A percentile compares a stretch with the other conserved stretches of the same genome.
Conservation (phyloP, 2,329 filamentous ascomycete genomes). For the Penicillium sp. region DNA sequence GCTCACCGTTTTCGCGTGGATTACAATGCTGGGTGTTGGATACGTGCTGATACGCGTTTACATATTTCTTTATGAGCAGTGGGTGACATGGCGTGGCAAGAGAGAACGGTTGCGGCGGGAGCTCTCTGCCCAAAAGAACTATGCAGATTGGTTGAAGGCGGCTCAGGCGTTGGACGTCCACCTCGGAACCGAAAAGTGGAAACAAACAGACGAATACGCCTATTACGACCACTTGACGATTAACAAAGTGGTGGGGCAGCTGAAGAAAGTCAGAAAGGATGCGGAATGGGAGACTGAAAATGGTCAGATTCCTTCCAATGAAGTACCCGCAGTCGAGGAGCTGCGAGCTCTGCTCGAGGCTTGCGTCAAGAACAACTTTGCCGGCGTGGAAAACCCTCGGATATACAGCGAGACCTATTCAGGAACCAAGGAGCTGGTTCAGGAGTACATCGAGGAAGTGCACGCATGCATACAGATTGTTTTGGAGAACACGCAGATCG, state of each 20-base stretch:
- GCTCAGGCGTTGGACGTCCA: constrained; percentile 79
- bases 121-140: constrained; percentile 71
- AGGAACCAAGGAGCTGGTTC: constrained; percentile 92
- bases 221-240: constrained; percentile 91
- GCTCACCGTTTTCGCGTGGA: constrained; percentile 76
- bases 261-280: constrained; percentile 53
- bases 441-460: constrained; percentile 80
- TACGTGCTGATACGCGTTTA: constrained; percentile 86
- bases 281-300: constrained; percentile 40
- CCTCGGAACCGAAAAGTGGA: constrained; percentile 67
- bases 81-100: constrained; percentile 82
- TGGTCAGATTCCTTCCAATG: constrained; percentile 22
- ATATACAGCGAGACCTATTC: constrained; percentile 98
- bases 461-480: constrained; percentile 65
- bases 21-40: constrained; percentile 68
- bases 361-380: constrained; percentile 97
- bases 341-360: constrained; percentile 78
- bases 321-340: constrained; percentile 66
- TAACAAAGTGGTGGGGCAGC: constrained; percentile 72
- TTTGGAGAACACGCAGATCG: constrained; percentile 66
- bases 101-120: constrained; percentile 70
- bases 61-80: constrained; percentile 90
- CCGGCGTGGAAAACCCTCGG: constrained; percentile 87
- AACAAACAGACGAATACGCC: constrained; percentile 58
- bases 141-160: constrained; percentile 79